These are phyloP conservation scores for Chaetomiaceae sp. DNA, from an alignment of 2,329 filamentous ascomycete genomes.

Conservation along the genomic window DNA sequence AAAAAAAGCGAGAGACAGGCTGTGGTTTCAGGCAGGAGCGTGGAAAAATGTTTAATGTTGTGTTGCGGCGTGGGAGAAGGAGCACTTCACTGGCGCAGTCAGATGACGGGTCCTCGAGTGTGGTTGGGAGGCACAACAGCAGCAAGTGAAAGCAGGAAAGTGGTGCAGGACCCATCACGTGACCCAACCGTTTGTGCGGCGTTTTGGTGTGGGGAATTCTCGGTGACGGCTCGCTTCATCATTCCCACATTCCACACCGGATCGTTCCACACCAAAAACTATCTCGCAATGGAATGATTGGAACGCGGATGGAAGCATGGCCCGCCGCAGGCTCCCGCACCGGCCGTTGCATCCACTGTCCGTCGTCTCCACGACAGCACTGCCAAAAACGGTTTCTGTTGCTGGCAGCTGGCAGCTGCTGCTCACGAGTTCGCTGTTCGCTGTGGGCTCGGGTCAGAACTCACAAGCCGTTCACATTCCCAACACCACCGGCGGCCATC, in stretches of 20 bases:
- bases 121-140: neutral
- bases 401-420: too few relatives aligned
- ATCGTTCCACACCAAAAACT: too few relatives aligned
- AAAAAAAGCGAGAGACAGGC: neutral
- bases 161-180: slow-evolving; percentile 8
- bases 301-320: slow-evolving; percentile 14
- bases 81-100: neutral
- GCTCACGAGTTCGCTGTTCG: too few relatives aligned
- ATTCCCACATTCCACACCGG: too few relatives aligned
- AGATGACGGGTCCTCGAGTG: slow-evolving; percentile 6
- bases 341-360: neutral
- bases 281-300: too few relatives aligned
- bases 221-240: neutral
- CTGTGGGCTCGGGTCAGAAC: too few relatives aligned
- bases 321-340: slow-evolving; percentile 4
- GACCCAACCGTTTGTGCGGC: neutral
- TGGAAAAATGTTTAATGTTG: slow-evolving; percentile 1
- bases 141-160: neutral
- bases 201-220: neutral
- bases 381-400: too few relatives aligned
- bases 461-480: too few relatives aligned
- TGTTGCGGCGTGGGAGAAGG: slow-evolving; percentile 7
- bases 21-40: slow-evolving; percentile 8
- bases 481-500: too few relatives aligned
- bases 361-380: too few relatives aligned